Percentiles rank a stretch among this genome's conserved stretches.
Conservation (phyloP, 768 basidiomycete genomes). For the Pleurotus sapidus region DNA sequence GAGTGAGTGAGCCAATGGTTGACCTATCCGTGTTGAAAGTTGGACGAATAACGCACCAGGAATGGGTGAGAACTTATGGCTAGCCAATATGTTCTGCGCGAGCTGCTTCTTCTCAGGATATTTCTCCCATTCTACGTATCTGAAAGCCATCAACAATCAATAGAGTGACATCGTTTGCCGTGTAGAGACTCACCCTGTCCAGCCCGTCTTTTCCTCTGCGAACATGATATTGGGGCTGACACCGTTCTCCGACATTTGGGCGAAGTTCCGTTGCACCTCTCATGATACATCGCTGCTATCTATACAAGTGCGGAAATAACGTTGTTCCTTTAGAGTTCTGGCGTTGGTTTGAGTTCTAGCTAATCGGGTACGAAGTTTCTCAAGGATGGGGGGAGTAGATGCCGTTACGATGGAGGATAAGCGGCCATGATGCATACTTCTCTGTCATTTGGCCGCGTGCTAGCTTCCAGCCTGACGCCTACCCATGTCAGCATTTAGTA, state of each 20-base stretch:
- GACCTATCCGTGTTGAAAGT: neutral
- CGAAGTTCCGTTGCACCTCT: neutral
- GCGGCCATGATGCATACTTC: neutral
- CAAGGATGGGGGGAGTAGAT: neutral
- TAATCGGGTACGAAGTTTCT: neutral
- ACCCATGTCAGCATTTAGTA: neutral
- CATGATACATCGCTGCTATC: neutral
- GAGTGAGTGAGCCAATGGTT: neutral
- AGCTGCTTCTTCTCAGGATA: constrained; percentile 39
- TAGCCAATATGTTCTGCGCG: constrained; percentile 36
- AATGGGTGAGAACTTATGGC: constrained; percentile 34
- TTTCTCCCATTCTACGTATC: constrained; percentile 50
- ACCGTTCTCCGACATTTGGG: neutral
- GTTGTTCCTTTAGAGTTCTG: neutral
- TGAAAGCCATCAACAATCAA: constrained; percentile 9
- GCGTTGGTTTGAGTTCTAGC: neutral
- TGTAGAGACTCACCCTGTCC: constrained; percentile 29
- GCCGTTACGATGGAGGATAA: constrained; percentile 1
- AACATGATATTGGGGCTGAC: constrained; percentile 16
- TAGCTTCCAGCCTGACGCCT: neutral
- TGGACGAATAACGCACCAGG: constrained; percentile 26
- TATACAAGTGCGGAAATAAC: neutral
- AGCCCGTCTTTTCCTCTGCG: constrained; percentile 35
- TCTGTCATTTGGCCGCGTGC: neutral
- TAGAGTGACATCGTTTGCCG: no score